phyloP scores from a whole-genome alignment of 148 eudicot species.

The Heliosperma pusillum region DNA sequence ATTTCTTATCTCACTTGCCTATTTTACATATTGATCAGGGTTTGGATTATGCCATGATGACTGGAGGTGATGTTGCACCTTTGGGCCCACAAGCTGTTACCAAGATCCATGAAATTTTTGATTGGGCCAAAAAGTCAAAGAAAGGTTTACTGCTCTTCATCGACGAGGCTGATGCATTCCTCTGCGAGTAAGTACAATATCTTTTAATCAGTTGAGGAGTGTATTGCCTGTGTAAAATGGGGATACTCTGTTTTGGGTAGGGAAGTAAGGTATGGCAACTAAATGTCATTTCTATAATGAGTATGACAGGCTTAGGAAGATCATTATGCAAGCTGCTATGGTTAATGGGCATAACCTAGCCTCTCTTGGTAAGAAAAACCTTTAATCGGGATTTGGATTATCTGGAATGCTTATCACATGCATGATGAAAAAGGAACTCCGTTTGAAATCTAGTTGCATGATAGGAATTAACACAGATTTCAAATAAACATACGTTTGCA shows the following conservation, averaged over 20 bases:
- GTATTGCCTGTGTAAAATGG: not conserved
- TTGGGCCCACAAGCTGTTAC: conserved; percentile 96
- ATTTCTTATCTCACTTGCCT: conserved; percentile 10
- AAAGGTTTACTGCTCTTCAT: conserved; percentile 87
- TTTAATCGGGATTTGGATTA: not conserved
- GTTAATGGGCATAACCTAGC: not conserved
- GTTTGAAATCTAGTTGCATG: not conserved
- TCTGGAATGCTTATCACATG: not conserved
- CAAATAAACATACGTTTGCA: not conserved
- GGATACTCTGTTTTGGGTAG: not conserved
- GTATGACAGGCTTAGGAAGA: too few relatives aligned
- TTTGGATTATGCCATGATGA: conserved; percentile 99
- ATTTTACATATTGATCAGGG: conserved; percentile 46
- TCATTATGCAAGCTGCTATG: not conserved
- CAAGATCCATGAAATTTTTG: conserved; percentile 95
- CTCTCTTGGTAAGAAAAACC: not conserved
- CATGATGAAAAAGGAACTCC: not conserved
- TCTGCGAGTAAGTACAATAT: conserved; percentile 78
- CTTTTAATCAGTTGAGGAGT: conserved; percentile 2
- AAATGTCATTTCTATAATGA: not conserved
- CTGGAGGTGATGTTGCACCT: conserved; percentile 98
- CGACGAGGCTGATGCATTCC: conserved; percentile 97
- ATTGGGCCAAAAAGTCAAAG: conserved; percentile 88
- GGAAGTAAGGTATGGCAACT: conserved; percentile 1
- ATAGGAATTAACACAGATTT: not conserved